Evolutionary conservation across 371 early-diverging fungal genomes (phyloP).

Genomic region (Syncephalis plumigaleata): DNA sequence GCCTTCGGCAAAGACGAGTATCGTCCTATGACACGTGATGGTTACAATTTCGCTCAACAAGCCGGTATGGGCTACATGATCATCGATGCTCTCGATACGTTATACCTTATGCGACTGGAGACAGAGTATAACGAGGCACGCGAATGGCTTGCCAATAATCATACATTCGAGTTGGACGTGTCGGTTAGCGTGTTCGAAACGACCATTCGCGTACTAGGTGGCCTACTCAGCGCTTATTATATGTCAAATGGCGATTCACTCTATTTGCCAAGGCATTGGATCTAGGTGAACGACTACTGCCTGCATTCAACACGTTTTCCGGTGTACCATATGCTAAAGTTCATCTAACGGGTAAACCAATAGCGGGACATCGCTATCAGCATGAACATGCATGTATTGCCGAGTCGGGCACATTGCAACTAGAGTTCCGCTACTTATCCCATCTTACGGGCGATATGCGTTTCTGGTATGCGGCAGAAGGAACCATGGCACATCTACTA

Average conservation of each 20-base stretch:
- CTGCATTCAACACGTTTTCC: constrained; percentile 35
- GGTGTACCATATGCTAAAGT: constrained; percentile 48
- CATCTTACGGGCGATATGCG: constrained; percentile 48
- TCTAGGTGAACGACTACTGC: constrained; percentile 26
- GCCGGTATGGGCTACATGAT: constrained; percentile 58
- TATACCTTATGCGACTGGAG: constrained; percentile 58
- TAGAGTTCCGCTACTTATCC: constrained; percentile 78
- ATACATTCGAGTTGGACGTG: constrained; percentile 51
- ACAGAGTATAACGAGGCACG: constrained; percentile 52
- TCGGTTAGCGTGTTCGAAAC: constrained; percentile 45
- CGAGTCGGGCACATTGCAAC: constrained; percentile 69
- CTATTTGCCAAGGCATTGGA: constrained; percentile 27
- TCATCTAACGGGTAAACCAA: constrained; percentile 23
- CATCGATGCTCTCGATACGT: constrained; percentile 73
- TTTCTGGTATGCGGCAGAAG: constrained; percentile 53
- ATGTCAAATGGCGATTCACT: constrained; percentile 13
- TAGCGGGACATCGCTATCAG: constrained; percentile 18
- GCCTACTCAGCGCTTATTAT: constrained; percentile 37
- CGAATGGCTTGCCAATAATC: constrained; percentile 31
- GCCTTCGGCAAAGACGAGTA: constrained; percentile 79
- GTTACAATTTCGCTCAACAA: constrained; percentile 4
- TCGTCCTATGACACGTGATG: constrained; percentile 35
- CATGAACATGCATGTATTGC: constrained; percentile 49
- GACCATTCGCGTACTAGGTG: constrained; percentile 56
- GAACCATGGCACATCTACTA: constrained; percentile 37